Base-by-base conservation (phyloP, 768 basidiomycete genomes). In the Suillus americanus region DNA sequence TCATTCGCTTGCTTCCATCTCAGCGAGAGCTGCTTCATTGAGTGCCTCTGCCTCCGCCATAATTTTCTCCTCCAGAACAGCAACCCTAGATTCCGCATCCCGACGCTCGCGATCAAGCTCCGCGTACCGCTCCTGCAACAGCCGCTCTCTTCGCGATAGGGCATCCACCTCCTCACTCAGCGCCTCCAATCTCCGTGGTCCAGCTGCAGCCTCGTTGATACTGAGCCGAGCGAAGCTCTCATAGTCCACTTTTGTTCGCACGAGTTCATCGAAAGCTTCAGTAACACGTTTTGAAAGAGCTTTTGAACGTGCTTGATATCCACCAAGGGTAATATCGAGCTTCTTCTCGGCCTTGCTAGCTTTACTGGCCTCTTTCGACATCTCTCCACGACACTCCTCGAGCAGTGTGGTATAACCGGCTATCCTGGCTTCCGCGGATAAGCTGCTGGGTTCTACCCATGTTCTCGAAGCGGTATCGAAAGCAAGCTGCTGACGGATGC, bases 301-400 rank as follows among this genome's bases (percentile, higher is more conserved):
- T 71, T 83, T 83, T 35, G 88, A 87, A 12, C 96, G 87, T 45
- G 85, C 83, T 72, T 92, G 86, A 75, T 99, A 99, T 10, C 97
- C 97, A n/a, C 95, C 95, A 3, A 99, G 85, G 16, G 86, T 85
- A 64, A 95, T 86, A 10, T 82, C 84, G 12, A 99, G 85, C 75
- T 95, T 97, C 85, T 95, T 97, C 82, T 98, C 97, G 6, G 83
- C 73, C 80, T 97, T 99, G 25, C 85, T 76, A 0, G 92, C 90
- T 73, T 91, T 94, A 62, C 82, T 84, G 0, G 92, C 91, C 72
- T 96, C 92, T 72, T 86, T 87, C 40, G 87, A 78, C 89, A 99
- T 94, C 59, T 79, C 75, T 18, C 89, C 89, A 33, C 89, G 86
- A 62, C 82, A 81, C 60, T 86, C 81, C 8, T 85, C 81, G 63